Evolutionary conservation across 495 filamentous ascomycete genomes (phyloP).

Genomic region (Penicillium macrosclerotiorum): DNA sequence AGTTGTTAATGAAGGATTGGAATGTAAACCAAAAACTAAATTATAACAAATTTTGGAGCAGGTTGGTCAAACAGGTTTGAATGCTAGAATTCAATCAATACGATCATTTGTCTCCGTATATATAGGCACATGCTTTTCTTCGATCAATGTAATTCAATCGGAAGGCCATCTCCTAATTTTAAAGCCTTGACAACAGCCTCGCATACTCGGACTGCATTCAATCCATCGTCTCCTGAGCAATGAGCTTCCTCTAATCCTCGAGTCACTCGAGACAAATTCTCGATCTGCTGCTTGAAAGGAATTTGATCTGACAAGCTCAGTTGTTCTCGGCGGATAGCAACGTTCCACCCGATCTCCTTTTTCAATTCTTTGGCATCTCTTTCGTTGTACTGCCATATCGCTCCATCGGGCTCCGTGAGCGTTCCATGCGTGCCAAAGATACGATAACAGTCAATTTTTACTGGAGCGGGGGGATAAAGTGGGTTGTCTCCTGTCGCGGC

Average conservation of each 20-base stretch:
- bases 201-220: constrained; percentile 8
- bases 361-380: background rate
- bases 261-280: constrained; percentile 9
- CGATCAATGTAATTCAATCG: background rate
- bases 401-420: constrained; percentile 3
- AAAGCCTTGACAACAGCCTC: constrained; percentile 8
- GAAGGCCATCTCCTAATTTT: constrained; percentile 2
- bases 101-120: too few relatives aligned
- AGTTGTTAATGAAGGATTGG: background rate
- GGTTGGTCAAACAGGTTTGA: too few relatives aligned
- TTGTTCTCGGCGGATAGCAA: background rate
- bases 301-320: background rate
- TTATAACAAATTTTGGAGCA: background rate
- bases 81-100: too few relatives aligned
- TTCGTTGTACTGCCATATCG: constrained; percentile 6
- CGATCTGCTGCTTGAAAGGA: constrained; percentile 9
- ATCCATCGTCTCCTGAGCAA: constrained; percentile 13
- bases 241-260: background rate
- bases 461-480: constrained; percentile 8
- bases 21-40: background rate
- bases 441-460: constrained; percentile 6
- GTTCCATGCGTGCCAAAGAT: constrained; percentile 14
- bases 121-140: too few relatives aligned
- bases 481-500: constrained; percentile 14
- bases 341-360: constrained; percentile 5